Base-by-base conservation (phyloP, 108 stramenopile species). In the Fragilaria crotonensis region DNA sequence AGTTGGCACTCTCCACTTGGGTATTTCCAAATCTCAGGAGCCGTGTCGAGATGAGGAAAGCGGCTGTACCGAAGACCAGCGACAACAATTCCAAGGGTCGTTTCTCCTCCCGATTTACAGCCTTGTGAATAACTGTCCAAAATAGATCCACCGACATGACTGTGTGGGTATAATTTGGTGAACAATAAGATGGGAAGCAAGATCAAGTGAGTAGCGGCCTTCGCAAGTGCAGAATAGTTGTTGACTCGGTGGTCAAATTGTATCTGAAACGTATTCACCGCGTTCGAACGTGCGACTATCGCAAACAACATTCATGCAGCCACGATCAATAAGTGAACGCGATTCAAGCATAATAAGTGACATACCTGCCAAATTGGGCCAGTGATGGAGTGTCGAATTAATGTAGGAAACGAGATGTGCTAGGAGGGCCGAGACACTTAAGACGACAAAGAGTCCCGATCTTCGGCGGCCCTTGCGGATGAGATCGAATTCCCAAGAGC, bases 401-500 rank as follows among this genome's bases (percentile, higher is more conserved):
- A 66, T 9, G 48, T 44, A 57, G 2, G 64, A 66, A 18, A 57
- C 17, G 4, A 66, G 44, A 19, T 66, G 64, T 14, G 44, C 17
- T 27, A 45, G 4, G 17, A 66, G 55, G 7, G 56, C 55, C 4
- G n/a, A 27, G 31, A 59, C 30, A 22, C 56, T 30, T 5, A 59
- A 57, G 2, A 66, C 11, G 25, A 66, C 27, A 14, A 47, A 19
- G 4, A 27, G 21, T 3, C 47, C 45, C 9, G 17, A 2, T 19
- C 18, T 28, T 22, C 64, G 56, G 3, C 52, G 22, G 11, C 28
- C 28, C 20, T 26, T 29, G 4, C 23, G 7, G n/a, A 75, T 57
- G 28, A 75, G 31, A n/a, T 66, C 73, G 52, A 69, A 75, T 36
- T 69, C 64, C n/a, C 44, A 75, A 20, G 9, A 75, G 11, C 46